A percentile compares a stretch with the other conserved stretches of the same genome.
Conservation (phyloP, 2,329 filamentous ascomycete genomes). For the Teratosphaeria pseudoeucalypti region DNA sequence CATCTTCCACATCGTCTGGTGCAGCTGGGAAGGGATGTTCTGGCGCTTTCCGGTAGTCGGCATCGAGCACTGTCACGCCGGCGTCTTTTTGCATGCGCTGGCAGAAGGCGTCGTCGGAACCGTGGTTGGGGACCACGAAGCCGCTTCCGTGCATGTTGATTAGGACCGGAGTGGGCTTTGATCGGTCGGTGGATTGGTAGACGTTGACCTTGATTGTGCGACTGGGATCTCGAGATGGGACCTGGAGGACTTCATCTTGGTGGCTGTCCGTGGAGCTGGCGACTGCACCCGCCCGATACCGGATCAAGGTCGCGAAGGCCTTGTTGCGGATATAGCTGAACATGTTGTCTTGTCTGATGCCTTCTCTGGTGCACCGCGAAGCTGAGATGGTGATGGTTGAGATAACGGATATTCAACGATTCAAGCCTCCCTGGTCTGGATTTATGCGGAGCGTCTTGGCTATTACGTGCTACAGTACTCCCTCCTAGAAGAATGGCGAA, state of each 20-base stretch:
- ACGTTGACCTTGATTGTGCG: constrained; percentile 16
- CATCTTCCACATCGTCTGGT: constrained; percentile 34
- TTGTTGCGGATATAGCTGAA: background rate
- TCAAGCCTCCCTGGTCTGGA: background rate
- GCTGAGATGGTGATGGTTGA: background rate
- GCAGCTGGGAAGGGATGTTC: constrained; percentile 35
- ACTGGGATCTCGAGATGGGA: constrained; percentile 14
- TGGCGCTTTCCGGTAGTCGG: constrained; percentile 35
- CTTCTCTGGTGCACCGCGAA: background rate
- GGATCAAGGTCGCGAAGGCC: background rate
- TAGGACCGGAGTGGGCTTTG: constrained; percentile 16
- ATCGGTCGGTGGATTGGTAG: constrained; percentile 8
- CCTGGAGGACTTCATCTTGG: constrained; percentile 8
- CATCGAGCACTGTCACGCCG: constrained; percentile 30
- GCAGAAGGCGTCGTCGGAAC: constrained; percentile 31
- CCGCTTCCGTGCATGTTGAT: constrained; percentile 28
- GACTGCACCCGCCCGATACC: background rate
- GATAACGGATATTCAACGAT: background rate
- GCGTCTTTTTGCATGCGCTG: constrained; percentile 24
- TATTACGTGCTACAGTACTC: background rate
- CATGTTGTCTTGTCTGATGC: background rate
- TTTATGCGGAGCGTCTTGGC: background rate
- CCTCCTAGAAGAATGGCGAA: background rate
- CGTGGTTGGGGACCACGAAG: constrained; percentile 27
- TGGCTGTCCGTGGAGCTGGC: background rate